Base-by-base conservation (phyloP, 768 basidiomycete genomes). In the Amanita phalloides region DNA sequence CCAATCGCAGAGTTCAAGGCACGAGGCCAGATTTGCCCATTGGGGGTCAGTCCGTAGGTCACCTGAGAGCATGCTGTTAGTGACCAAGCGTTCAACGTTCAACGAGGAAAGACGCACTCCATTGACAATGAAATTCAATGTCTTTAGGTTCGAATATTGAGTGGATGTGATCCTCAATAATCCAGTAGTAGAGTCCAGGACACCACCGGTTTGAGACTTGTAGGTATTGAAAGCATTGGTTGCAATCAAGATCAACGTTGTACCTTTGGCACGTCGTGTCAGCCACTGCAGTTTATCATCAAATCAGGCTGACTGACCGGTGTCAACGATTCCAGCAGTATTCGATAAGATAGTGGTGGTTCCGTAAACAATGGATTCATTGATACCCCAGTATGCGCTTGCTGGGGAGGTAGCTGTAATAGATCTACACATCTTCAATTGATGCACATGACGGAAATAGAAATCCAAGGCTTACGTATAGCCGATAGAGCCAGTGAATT, bases 1-100 rank as follows among this genome's bases (percentile, higher is more conserved):
- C 82, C 81, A 13, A 87, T 72, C 36, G 66, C 64, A 13, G 67
- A 62, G 66, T 86, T 85, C 54, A 79, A 67, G 4, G 68, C 60
- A 45, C 79, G 76, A 1, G 82, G 83, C 81, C 82, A 85, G 56
- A 82, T 78, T 70, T 87, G 84, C 4, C 79, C 82, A 57, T 84
- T 81, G 9, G 78, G 61, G 2, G 76, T 79, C 53, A 86, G 57
- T 61, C 77, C 76, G 57, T 72, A 82, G 6, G 71, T 72, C 11
- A 65, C 65, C 75, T 79, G 20, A 44, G 43, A 10, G 28, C 20
- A 28, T 10, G 2, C 4, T 7, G 33, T 30, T 2, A 20, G 5
- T n/a, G 20, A 73, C 61, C 74, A 56, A 49, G 79, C 61, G 10
- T 47, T 20, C 10, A 38, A 4, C 66, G 25, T 47, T 20, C 10